These are phyloP conservation scores for Fusarium torulosum DNA, from an alignment of 2,329 filamentous ascomycete genomes.

Conservation along the genomic window DNA sequence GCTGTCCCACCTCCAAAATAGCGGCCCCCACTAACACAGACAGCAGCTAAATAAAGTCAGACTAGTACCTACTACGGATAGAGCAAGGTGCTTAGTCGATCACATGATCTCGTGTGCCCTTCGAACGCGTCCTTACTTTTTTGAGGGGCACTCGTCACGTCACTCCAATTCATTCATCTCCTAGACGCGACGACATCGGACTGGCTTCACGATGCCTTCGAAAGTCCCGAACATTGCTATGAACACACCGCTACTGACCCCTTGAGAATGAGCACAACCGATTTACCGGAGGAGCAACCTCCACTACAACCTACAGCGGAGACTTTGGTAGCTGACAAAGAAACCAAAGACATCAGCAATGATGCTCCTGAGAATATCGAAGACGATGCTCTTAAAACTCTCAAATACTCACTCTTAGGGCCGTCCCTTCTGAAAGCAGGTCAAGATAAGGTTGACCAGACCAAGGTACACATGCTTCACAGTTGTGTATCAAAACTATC, in stretches of 20 bases:
- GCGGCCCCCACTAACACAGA: conserved; percentile 40
- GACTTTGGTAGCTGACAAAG: conserved; percentile 2
- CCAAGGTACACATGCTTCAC: conserved; percentile 67
- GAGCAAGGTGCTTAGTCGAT: not conserved
- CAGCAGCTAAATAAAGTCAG: conserved; percentile 1
- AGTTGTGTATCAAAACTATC: not conserved
- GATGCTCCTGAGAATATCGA: conserved; percentile 15
- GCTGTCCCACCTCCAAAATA: conserved; percentile 45
- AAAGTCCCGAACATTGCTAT: conserved; percentile 11
- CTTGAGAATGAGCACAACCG: conserved; percentile 41
- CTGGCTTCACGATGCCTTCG: conserved; percentile 40
- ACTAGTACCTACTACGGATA: too few relatives aligned
- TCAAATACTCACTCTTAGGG: conserved; percentile 91
- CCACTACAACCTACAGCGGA: conserved; percentile 21
- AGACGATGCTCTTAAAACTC: conserved; percentile 59
- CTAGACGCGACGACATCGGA: conserved; percentile 38
- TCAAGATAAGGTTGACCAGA: conserved; percentile 92
- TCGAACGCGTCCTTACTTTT: conserved; percentile 30
- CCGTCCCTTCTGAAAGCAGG: conserved; percentile 94
- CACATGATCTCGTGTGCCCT: conserved; percentile 47
- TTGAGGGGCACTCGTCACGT: conserved; percentile 39
- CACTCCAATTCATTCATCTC: conserved; percentile 14
- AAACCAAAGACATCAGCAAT: conserved; percentile 12
- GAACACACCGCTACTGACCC: not conserved
- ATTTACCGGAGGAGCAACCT: conserved; percentile 30